Conservation (phyloP, 2,329 filamentous ascomycete species). For the Scorias spongiosa region DNA sequence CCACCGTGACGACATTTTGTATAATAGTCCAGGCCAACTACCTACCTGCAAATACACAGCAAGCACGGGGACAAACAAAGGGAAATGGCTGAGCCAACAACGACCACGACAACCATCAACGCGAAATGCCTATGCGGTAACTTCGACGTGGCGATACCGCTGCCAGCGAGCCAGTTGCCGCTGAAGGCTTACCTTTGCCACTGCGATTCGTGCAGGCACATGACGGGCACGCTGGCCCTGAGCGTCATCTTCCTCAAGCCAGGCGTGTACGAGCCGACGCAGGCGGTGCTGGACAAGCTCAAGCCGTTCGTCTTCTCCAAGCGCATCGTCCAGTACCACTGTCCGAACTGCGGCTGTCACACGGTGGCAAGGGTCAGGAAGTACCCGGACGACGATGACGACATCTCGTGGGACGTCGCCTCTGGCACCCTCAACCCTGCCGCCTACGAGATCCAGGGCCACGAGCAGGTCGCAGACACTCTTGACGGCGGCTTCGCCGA, state of each 20-base stretch:
- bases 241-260: conserved; percentile 28
- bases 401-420: conserved; percentile 13
- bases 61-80: no score
- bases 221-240: conserved; percentile 30
- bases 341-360: conserved; percentile 35
- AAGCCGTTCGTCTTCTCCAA: conserved; percentile 30
- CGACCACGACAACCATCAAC: conserved; percentile 8
- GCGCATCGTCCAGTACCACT: conserved; percentile 32
- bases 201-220: conserved; percentile 35
- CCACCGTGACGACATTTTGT: no score
- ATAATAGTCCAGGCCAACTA: no score
- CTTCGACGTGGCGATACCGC: conserved; percentile 20
- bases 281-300: conserved; percentile 19
- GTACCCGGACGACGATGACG: conserved; percentile 5
- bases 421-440: conserved; percentile 19
- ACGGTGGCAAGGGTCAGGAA: conserved; percentile 10
- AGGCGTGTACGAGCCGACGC: conserved; percentile 15
- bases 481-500: conserved; percentile 23
- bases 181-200: conserved; percentile 33
- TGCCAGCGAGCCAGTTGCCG: conserved; percentile 22
- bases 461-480: conserved; percentile 21
- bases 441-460: conserved; percentile 15
- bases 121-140: conserved; percentile 23
- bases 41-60: no score
- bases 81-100: neutral